Evolutionary conservation across 805 yeast species (phyloP).

Genomic region (Wickerhamomyces chambardii): DNA sequence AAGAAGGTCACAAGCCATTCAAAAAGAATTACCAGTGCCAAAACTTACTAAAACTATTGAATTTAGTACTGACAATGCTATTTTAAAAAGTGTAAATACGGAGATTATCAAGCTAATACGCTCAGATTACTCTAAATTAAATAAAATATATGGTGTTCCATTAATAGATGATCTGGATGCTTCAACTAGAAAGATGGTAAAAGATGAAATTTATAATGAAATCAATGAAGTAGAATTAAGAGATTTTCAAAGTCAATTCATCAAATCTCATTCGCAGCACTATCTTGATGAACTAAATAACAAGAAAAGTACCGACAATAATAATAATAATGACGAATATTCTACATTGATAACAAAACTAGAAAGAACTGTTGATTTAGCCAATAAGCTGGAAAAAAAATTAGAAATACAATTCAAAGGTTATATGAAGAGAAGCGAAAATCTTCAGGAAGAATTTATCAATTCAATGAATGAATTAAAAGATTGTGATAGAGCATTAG

Average conservation of each 20-base stretch:
- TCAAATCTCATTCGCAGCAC: slow-evolving; percentile 1
- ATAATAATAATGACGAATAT: slow-evolving; percentile 4
- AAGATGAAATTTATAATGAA: slow-evolving; percentile 5
- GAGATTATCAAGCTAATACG: slow-evolving; percentile 28
- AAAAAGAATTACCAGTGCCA: slow-evolving; percentile 35
- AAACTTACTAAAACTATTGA: slow-evolving; percentile 6
- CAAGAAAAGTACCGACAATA: neutral
- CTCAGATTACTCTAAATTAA: slow-evolving; percentile 30
- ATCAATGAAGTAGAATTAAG: slow-evolving; percentile 2
- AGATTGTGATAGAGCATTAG: slow-evolving; percentile 12
- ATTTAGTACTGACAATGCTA: neutral
- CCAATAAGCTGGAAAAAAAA: slow-evolving; percentile 10
- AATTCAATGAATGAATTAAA: slow-evolving; percentile 6
- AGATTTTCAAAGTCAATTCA: slow-evolving; percentile 6
- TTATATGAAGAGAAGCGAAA: slow-evolving; percentile 5
- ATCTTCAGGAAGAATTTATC: slow-evolving; percentile 5
- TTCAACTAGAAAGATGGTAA: slow-evolving; percentile 1
- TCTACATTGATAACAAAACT: neutral
- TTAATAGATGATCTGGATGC: slow-evolving; percentile 13
- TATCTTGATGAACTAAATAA: neutral
- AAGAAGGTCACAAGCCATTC: slow-evolving; percentile 38
- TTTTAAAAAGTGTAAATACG: slow-evolving; percentile 11
- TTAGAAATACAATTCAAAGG: slow-evolving; percentile 6
- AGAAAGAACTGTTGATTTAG: slow-evolving; percentile 5
- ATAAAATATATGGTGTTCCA: slow-evolving; percentile 11